Base-by-base conservation (phyloP, 2,329 filamentous ascomycete species). In the Chrysoporthe deuterocubensis region DNA sequence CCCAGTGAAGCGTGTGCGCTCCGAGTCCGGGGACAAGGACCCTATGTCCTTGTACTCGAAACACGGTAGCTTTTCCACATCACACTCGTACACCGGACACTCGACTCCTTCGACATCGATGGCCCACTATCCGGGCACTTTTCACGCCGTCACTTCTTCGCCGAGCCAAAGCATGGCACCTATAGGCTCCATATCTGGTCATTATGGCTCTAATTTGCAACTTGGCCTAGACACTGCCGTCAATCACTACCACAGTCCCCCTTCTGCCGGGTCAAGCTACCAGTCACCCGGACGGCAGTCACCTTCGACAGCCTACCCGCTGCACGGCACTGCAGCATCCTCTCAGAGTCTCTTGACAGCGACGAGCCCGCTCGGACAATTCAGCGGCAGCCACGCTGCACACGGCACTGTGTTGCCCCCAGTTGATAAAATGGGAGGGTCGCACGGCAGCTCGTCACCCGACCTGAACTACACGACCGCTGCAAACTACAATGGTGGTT, bases 391-490 rank as follows among this genome's bases (percentile, higher is more conserved):
- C 62, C 65, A 67, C 65, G 32, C 68, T 21, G 40, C 62, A 21
- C 65, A 67, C 40, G 50, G 46, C 21, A 52, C 66, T 4, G 50
- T 61, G n/a, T 46, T 69, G 34, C 68, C 68, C 13, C 68, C 65
- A 4, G 68, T 69, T 6, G 68, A 69, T 54, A 26, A 46, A 18
- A 67, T 65, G 58, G 60, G 60, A 43, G 64, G 60, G 11, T 65
- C 68, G 14, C 68, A 69, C 57, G 58, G 62, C 13, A 65, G 66
- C 44, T 65, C 68, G 14, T 65, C 65, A 11, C 69, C 66, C 13
- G 67, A 69, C 60, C 61, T 68, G 54, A 70, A 69, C 56, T 70
- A 68, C 59, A 70, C 69, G 16, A 70, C 69, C 6, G 68, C 64
- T 4, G 56, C 66, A 8, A 65, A 60, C n/a, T 70, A 68, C 48